Evolutionary conservation across 1,284 basidiomycete species (phyloP), one percentile per base, ranked within the genome.

Genomic region (Amylostereum chailletii): DNA sequence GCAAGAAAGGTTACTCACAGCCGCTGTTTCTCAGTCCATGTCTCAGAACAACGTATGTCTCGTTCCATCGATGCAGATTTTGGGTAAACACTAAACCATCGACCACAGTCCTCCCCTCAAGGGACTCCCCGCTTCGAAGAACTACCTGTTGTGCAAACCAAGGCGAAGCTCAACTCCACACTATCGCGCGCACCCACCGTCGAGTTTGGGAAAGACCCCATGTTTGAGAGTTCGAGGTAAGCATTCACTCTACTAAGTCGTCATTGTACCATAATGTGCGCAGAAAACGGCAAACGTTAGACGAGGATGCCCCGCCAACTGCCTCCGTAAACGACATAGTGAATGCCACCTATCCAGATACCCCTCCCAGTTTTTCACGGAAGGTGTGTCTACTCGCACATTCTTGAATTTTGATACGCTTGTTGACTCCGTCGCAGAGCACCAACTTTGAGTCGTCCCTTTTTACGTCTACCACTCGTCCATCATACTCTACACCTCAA

Each of bases 171-270:
- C 68, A 86, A 81, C 59, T 74, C 81, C 47, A 72, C 75, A 4
- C 68, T 86, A 11, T 71, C 79, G n/a, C 74, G 80, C 45, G 75
- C 76, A 11, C 69, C 78, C 26, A 71, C 77, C 1, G 74, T 79
- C 9, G 82, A 84, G 52, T 87, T 86, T 65, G 86, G 83, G 1
- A 79, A 83, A 68, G 84, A 86, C 53, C 86, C 86, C 26, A 86
- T 88, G 85, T 87, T 88, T 55, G 77, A 86, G 61, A 85, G 75
- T 53, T 71, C 80, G 32, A 76, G 79, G 74, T 83, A 45, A 27
- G 70, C 60, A 30, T 41, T 19, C 7, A 39, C 32, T 29, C 50
- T 4, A 46, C 34, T 32, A 6, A 11, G 19, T 41, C 37, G 41
- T 30, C 49, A 34, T 11, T 45, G 55, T 11, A 45, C 19, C 45